Base-by-base conservation (phyloP, 2,329 filamentous ascomycete genomes). In the Scorias spongiosa region DNA sequence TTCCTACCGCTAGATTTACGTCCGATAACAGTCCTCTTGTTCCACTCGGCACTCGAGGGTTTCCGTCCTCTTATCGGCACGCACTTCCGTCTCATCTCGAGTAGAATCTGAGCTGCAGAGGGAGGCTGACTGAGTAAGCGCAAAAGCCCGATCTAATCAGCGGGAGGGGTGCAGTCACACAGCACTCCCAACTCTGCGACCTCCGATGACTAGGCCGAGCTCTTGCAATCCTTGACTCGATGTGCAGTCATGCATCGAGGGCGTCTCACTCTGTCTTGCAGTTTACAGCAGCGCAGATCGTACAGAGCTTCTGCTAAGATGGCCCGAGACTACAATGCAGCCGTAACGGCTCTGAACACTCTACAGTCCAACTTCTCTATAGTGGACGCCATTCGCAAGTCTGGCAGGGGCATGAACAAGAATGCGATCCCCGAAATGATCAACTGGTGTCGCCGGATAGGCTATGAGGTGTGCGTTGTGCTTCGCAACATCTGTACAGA, bases 391-490 rank as follows among this genome's bases (percentile, higher is more conserved):
- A 79, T 91, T 42, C 74, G 78, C 44, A 84, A 84, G 59, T 81
- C 81, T 14, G 83, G 85, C 15, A 68, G 78, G 49, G 74, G 71
- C 26, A 78, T 84, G 65, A 93, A 93, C 57, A 70, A 79, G 40
- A 70, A 70, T 44, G 83, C 87, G 6, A 78, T 93, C 41, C 83
- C 84, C 0, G 85, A 94, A 60, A 89, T 91, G 74, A 67, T 80
- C 26, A 74, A 78, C 52, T 93, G 84, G 82, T 77, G 84, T 50
- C 68, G 65, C 39, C 81, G 81, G 48, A 78, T 84, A 44, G 85
- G 85, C 41, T 84, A 93, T 63, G 66, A 80, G 63, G 78, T 81
- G 66, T 64, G 73, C 65, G 60, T 48, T 50, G 29, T 17, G 26
- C 39, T 10, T 10, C 15, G 17, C 42, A 40, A 17, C 50, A 52